Percentiles rank a stretch among this genome's conserved stretches.
phyloP scores from a whole-genome alignment of 345 rosid species.

The Gossypium anomalum region DNA sequence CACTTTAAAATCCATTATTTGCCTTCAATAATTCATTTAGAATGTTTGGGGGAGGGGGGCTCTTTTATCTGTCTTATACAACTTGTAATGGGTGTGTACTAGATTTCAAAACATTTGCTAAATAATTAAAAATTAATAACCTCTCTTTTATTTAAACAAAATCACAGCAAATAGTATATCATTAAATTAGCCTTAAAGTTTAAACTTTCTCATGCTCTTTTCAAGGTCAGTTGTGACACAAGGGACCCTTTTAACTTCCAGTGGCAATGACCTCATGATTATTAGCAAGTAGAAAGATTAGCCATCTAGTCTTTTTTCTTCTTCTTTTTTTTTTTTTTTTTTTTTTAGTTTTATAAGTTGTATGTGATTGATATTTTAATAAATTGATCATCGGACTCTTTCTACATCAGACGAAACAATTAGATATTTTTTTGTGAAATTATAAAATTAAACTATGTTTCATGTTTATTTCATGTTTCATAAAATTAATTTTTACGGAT shows the following conservation, averaged over 20 bases:
- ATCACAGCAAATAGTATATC: not conserved
- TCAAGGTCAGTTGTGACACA: not conserved
- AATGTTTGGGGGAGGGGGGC: not conserved
- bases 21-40: slow-evolving; percentile 22
- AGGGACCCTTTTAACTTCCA: not conserved
- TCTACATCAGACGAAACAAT: too few species aligned
- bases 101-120: not conserved
- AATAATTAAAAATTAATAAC: not conserved
- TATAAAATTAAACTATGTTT: too few species aligned
- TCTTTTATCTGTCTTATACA: not conserved
- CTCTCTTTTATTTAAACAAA: not conserved
- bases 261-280: too few species aligned
- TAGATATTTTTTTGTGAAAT: too few species aligned
- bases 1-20: slow-evolving; percentile 16
- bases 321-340: too few species aligned
- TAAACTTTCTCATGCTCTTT: not conserved
- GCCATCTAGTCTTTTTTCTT: too few species aligned
- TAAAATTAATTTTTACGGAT: too few species aligned
- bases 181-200: not conserved
- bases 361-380: too few species aligned
- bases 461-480: too few species aligned
- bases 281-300: too few species aligned
- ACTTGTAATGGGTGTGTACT: not conserved
- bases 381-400: too few species aligned
- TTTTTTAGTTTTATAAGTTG: too few species aligned